Evolutionary conservation across 441 rosid genomes (phyloP), one percentile per base, ranked within the genome.

Genomic region (Theobroma grandiflorum): DNA sequence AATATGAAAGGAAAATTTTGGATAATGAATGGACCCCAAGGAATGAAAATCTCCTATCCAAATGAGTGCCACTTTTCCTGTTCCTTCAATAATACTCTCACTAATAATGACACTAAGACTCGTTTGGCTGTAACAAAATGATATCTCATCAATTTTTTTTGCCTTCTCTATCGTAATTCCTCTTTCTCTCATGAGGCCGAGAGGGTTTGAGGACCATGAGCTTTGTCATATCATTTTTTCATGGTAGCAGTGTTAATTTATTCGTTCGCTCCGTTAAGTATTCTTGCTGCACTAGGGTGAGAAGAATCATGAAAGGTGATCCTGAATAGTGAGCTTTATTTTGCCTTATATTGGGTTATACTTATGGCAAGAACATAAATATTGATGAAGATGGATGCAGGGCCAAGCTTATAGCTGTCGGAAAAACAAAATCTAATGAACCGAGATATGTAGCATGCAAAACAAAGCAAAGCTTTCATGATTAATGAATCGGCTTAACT

Each of bases 401-500:
- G 33, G 14, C 16, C 16, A 12, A 20, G 64, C 6, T 18, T 22
- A 3, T 20, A 58, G 3, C 4, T 58, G 3, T 20, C 33, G 31
- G 31, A 26, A 26, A 26, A 53, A 53, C 10, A n/a, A 52, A 65
- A 38, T 65, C 49, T n/a, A n/a, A n/a, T 20, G 20, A 67, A 26
- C 52, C n/a, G 12, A 68, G 45, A 65, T 40, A 3, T 9, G 8
- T 38, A 0, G 10, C 74, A 70, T 70, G 47, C 33, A 72, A 72
- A 55, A 3, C 75, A 72, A 52, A 52, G 47, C 76, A 72, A 72
- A 6, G 61, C 75, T 31, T 73, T n/a, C 16, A 20, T 37, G 49
- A 45, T 6, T 45, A 2, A 40, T 40, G 4, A 40, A 18, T 20
- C 16, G 53, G 76, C 35, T 59, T 1, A 3, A 53, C 76, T 26